Evolutionary conservation across 768 basidiomycete species (phyloP).

Genomic region (Trametes gibbosa): DNA sequence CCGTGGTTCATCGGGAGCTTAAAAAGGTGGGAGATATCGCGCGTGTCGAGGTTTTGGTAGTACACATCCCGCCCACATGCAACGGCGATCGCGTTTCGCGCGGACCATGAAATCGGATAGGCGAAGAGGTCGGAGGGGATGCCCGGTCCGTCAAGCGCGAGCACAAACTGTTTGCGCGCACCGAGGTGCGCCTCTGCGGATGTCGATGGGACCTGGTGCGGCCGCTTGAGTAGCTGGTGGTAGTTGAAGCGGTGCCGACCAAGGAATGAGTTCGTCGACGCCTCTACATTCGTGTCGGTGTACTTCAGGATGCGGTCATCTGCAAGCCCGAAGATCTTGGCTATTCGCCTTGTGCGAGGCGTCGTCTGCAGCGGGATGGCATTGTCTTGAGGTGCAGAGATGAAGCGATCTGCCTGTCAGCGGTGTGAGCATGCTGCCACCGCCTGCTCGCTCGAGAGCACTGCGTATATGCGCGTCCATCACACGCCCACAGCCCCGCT

Average conservation of each 20-base stretch:
- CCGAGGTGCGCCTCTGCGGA: slow-evolving; percentile 61
- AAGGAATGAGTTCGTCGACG: slow-evolving; percentile 41
- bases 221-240: slow-evolving; percentile 45
- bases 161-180: slow-evolving; percentile 49
- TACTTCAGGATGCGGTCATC: slow-evolving; percentile 56
- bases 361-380: slow-evolving; percentile 57
- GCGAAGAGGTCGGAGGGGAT: slow-evolving; percentile 53
- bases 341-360: slow-evolving; percentile 66
- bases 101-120: slow-evolving; percentile 62
- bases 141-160: slow-evolving; percentile 65
- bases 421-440: neutral
- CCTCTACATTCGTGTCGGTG: slow-evolving; percentile 35
- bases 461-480: neutral
- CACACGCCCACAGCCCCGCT: slow-evolving; percentile 7
- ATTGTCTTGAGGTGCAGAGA: slow-evolving; percentile 49
- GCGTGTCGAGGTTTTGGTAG: slow-evolving; percentile 59
- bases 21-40: slow-evolving; percentile 51
- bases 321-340: slow-evolving; percentile 57
- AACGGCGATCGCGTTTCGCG: slow-evolving; percentile 57
- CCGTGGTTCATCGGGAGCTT: slow-evolving; percentile 35
- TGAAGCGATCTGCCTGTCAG: slow-evolving; percentile 58
- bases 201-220: slow-evolving; percentile 32
- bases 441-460: neutral
- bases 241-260: slow-evolving; percentile 51
- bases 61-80: slow-evolving; percentile 58